Base-by-base conservation (phyloP, 257 asterid genomes). In the Solanum sitiens region DNA sequence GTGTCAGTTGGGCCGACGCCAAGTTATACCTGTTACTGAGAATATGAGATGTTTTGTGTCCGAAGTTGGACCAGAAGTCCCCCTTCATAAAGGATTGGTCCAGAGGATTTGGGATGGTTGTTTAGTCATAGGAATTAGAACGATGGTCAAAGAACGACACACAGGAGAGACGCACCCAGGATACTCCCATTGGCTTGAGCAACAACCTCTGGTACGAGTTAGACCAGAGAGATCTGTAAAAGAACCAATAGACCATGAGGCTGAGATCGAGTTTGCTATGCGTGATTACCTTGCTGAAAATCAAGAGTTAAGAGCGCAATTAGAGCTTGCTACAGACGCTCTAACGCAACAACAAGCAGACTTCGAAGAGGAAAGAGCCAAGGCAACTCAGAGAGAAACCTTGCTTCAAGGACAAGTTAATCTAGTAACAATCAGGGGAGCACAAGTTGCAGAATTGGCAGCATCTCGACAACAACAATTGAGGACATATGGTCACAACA, bases 81-180 rank as follows among this genome's bases (percentile, higher is more conserved):
- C 67, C 11, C 67, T 20, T 8, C 25, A 5, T 0, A 5, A 59
- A 20, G 25, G 67, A 59, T 59, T 59, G n/a, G 25, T 25, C 25
- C 2, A 59, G 20, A 20, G 7, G 1, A 59, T 59, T 59, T 59
- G 67, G 67, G 67, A 20, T 59, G 2, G 11, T 56, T 56, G 21
- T 20, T 7, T 18, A 2, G 11, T 59, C 25, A 18, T 59, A 5
- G 25, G 25, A 20, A 18, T 20, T 20, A 12, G 23, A 20, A 59
- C 5, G 2, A 18, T 59, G 67, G 25, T 20, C 8, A 20, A 59
- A 3, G 25, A 59, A 11, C 11, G 25, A 7, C 11, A 59, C 25
- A 59, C 0, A 0, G 3, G 21, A 6, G 9, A 53, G 6, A 16
- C 9, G 18, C 23, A 53, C 9, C 23, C 1, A 2, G 9, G 20